Percentiles rank a stretch among this genome's conserved stretches.
Evolutionary conservation across 2,329 filamentous ascomycete species (phyloP).

Genomic region (Leptographium lundbergii): DNA sequence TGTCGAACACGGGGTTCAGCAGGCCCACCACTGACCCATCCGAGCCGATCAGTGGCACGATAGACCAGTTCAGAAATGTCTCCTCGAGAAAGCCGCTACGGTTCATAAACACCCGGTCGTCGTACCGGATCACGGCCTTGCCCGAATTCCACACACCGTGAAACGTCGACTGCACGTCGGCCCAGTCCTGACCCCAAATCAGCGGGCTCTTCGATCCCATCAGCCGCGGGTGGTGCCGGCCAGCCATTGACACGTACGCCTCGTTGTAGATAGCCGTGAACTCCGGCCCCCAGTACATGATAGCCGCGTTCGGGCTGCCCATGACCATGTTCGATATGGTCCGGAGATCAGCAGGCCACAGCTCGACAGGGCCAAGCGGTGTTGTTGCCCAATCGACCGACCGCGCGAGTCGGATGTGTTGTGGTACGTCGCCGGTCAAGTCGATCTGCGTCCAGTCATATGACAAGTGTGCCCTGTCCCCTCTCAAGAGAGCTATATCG

Average conservation of each 20-base stretch:
- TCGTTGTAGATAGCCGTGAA: slow-evolving; percentile 60
- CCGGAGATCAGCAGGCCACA: slow-evolving; percentile 59
- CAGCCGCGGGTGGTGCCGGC: slow-evolving; percentile 60
- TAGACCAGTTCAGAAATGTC: slow-evolving; percentile 71
- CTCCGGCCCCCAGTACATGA: slow-evolving; percentile 71
- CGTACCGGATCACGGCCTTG: slow-evolving; percentile 73
- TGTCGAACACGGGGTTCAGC: slow-evolving; percentile 73
- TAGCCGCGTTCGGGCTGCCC: slow-evolving; percentile 61
- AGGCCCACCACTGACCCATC: slow-evolving; percentile 64
- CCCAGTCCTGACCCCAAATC: slow-evolving; percentile 65
- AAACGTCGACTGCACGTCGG: slow-evolving; percentile 56
- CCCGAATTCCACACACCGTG: slow-evolving; percentile 54
- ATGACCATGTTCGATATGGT: slow-evolving; percentile 75
- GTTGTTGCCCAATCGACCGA: slow-evolving; percentile 63
- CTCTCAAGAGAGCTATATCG: slow-evolving; percentile 8
- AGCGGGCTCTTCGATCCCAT: slow-evolving; percentile 62
- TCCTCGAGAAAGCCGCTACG: slow-evolving; percentile 63
- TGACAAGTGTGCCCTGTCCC: slow-evolving; percentile 30
- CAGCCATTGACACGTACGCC: slow-evolving; percentile 57
- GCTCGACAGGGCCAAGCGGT: slow-evolving; percentile 60
- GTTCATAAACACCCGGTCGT: slow-evolving; percentile 62
- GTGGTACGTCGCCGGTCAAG: slow-evolving; percentile 46
- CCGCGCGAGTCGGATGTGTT: slow-evolving; percentile 61
- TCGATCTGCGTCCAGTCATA: slow-evolving; percentile 77
- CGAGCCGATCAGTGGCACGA: slow-evolving; percentile 63